These are phyloP conservation scores for Lachnellula willkommii DNA, from an alignment of 2,329 filamentous ascomycete genomes.

Conservation along the genomic window DNA sequence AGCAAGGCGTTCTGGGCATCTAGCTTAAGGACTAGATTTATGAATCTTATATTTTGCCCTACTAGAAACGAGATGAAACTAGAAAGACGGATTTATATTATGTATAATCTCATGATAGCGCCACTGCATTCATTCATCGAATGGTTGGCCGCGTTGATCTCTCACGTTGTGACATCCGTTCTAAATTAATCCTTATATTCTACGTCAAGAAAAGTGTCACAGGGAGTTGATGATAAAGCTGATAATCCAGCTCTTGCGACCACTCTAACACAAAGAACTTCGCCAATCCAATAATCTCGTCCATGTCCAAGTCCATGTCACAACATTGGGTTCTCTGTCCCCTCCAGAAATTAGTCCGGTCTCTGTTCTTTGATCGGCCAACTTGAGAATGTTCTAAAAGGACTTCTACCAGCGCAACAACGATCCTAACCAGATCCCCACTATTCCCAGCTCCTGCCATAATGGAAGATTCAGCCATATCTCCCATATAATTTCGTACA, in stretches of 20 bases:
- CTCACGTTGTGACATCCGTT: no score
- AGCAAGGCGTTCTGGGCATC: no score
- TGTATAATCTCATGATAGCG: no score
- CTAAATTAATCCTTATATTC: no score
- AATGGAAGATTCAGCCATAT: slow-evolving; percentile 28
- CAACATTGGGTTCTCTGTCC: no score
- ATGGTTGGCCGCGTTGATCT: no score
- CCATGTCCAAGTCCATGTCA: no score
- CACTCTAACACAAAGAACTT: slow-evolving; percentile 34
- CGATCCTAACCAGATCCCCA: slow-evolving; percentile 31
- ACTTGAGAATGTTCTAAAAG: neutral
- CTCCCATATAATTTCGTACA: slow-evolving; percentile 27
- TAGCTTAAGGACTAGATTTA: no score
- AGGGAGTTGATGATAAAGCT: slow-evolving; percentile 33
- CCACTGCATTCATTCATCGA: no score
- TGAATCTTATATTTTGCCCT: no score
- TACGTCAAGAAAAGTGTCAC: neutral
- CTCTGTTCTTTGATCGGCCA: neutral
- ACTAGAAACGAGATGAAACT: no score
- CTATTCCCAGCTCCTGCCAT: slow-evolving; percentile 30
- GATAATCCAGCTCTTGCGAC: slow-evolving; percentile 34
- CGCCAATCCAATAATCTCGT: slow-evolving; percentile 22
- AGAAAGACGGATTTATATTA: no score
- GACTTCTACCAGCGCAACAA: slow-evolving; percentile 24
- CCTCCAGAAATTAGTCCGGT: neutral